phyloP scores from a whole-genome alignment of 306 rosid genomes.

The Ochetophila trinervis region DNA sequence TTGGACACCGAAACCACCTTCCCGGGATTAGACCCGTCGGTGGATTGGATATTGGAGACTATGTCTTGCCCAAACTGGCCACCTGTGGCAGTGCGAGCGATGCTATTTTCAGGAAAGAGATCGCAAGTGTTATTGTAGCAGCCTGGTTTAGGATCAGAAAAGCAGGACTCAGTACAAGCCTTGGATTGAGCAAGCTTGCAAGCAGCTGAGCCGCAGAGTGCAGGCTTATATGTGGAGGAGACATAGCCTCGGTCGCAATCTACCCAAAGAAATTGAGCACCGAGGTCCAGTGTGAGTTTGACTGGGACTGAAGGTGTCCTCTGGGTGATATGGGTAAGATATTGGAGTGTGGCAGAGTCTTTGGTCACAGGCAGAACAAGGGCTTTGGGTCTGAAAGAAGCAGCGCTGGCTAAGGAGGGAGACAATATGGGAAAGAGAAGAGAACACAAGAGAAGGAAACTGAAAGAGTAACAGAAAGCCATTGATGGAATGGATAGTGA shows the following conservation, averaged over 20 bases:
- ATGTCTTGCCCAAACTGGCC: constrained; percentile 46
- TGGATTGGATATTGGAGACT: constrained; percentile 48
- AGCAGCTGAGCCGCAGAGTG: constrained; percentile 32
- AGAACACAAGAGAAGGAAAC: constrained; percentile 11
- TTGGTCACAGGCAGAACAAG: constrained; percentile 45
- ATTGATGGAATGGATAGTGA: constrained; percentile 13
- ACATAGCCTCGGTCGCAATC: constrained; percentile 31
- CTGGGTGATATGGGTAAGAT: constrained; percentile 40
- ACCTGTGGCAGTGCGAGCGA: constrained; percentile 18
- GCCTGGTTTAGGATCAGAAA: constrained; percentile 15
- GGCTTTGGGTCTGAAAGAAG: constrained; percentile 53
- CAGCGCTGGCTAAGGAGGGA: constrained; percentile 26
- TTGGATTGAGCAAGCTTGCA: constrained; percentile 34
- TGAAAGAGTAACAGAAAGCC: constrained; percentile 2
- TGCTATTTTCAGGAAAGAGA: constrained; percentile 30
- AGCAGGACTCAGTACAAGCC: constrained; percentile 6
- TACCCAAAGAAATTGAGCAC: constrained; percentile 52
- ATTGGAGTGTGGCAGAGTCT: constrained; percentile 43
- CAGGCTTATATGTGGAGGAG: constrained; percentile 43
- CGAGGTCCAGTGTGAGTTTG: constrained; percentile 47
- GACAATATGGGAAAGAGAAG: constrained; percentile 13
- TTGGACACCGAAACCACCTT: constrained; percentile 31
- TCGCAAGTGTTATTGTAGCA: constrained; percentile 29
- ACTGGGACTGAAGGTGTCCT: constrained; percentile 47
- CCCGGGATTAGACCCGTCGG: constrained; percentile 31